Conservation (phyloP, 371 early-diverging fungal genomes). For the Mycotypha africana region DNA sequence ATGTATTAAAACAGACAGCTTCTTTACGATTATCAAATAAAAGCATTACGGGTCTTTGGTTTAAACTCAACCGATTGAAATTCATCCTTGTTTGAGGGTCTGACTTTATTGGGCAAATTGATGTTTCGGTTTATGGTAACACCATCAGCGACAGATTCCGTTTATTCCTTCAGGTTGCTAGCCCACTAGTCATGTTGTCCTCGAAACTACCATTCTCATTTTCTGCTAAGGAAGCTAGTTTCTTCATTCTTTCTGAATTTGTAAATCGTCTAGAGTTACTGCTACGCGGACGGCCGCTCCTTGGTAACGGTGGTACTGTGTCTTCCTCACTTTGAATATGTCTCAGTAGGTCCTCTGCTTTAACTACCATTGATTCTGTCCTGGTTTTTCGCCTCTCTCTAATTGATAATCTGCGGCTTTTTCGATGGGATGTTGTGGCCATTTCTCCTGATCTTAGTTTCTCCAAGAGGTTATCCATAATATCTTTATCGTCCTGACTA, state of each 20-base stretch:
- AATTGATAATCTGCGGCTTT: conserved; percentile 30
- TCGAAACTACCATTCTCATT: no score
- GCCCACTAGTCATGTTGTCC: no score
- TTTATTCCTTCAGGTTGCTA: no score
- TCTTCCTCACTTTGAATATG: conserved; percentile 57
- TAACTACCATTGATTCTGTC: conserved; percentile 57
- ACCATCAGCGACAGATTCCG: no score
- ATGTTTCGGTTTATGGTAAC: no score
- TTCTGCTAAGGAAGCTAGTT: conserved; percentile 37
- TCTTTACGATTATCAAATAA: no score
- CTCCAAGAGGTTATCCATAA: conserved; percentile 80
- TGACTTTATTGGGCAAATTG: no score
- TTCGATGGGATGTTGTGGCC: conserved; percentile 50
- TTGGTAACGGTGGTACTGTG: conserved; percentile 23
- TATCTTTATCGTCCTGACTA: conserved; percentile 67
- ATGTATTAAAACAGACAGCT: no score
- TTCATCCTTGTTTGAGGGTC: no score
- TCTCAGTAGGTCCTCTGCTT: conserved; percentile 66
- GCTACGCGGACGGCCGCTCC: no score
- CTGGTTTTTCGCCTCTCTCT: conserved; percentile 45
- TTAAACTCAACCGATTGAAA: no score
- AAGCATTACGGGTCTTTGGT: no score
- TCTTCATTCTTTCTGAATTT: conserved; percentile 32
- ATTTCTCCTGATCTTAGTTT: conserved; percentile 68
- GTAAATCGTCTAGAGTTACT: conserved; percentile 26